These are phyloP conservation scores for Ceratocystis harringtonii DNA, from an alignment of 2,329 filamentous ascomycete genomes.

Conservation along the genomic window DNA sequence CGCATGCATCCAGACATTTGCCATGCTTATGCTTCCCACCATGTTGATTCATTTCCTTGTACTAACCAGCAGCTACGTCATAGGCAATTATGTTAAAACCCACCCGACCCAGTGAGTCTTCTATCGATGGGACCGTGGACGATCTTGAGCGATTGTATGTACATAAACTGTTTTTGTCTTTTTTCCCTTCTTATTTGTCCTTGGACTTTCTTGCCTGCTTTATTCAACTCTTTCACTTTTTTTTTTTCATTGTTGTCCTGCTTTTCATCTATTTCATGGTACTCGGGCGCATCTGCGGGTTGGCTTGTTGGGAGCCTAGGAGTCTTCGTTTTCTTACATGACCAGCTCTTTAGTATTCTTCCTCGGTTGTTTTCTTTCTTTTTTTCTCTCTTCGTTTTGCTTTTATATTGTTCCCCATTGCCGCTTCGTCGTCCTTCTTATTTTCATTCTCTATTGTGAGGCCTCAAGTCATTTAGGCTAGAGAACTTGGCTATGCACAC, in stretches of 20 bases:
- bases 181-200: neutral
- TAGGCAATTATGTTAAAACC: conserved; percentile 7
- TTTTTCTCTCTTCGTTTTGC: neutral
- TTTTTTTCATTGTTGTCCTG: neutral
- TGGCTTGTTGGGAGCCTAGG: conserved; percentile 1
- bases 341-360: conserved; percentile 5
- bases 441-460: neutral
- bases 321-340: conserved; percentile 4
- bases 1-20: neutral
- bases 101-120: neutral
- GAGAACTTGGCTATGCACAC: neutral
- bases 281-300: conserved; percentile 6
- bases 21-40: neutral
- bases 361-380: neutral
- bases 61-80: neutral
- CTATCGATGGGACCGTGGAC: neutral
- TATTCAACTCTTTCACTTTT: neutral
- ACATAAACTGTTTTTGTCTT: neutral
- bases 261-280: neutral
- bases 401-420: neutral
- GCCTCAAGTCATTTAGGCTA: neutral
- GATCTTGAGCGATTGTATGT: neutral
- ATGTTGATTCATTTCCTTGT: neutral
- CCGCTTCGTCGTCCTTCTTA: neutral
- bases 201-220: neutral